A percentile compares a stretch with the other conserved stretches of the same genome.
Conservation (phyloP, 306 rosid species). For the Clitoria ternatea region DNA sequence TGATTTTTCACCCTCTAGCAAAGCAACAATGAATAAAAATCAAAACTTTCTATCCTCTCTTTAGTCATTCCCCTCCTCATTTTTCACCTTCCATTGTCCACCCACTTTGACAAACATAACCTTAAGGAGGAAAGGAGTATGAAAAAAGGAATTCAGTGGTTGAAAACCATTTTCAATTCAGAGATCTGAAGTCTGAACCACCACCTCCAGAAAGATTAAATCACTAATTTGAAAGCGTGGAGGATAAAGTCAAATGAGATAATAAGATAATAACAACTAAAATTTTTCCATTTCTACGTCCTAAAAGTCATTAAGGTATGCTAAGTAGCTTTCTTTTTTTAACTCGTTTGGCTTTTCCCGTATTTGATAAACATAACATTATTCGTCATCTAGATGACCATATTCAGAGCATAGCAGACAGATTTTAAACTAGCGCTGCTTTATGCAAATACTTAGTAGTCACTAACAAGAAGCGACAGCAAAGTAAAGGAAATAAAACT, state of each 20-base stretch:
- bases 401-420: not conserved
- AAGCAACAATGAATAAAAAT: slow-evolving; percentile 16
- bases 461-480: not conserved
- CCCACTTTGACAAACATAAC: not conserved
- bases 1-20: slow-evolving; percentile 26
- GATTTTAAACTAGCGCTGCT: not conserved
- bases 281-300: not conserved
- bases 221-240: not conserved
- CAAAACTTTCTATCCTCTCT: slow-evolving; percentile 5
- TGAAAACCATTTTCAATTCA: slow-evolving; percentile 5
- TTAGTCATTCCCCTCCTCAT: not conserved
- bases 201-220: not conserved
- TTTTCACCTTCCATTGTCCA: slow-evolving; percentile 18
- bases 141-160: slow-evolving; percentile 11
- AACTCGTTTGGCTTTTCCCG: slow-evolving; percentile 2
- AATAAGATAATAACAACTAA: not conserved
- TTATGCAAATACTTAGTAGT: slow-evolving; percentile 5
- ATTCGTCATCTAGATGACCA: not conserved
- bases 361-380: not conserved
- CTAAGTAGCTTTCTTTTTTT: not conserved
- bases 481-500: not conserved
- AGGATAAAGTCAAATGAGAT: no score
- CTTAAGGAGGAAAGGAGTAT: not conserved
- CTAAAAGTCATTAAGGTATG: not conserved
- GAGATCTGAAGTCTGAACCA: slow-evolving; percentile 4